Evolutionary conservation across 2,329 filamentous ascomycete species (phyloP).

Genomic region (Pseudogymnoascus verrucosus): DNA sequence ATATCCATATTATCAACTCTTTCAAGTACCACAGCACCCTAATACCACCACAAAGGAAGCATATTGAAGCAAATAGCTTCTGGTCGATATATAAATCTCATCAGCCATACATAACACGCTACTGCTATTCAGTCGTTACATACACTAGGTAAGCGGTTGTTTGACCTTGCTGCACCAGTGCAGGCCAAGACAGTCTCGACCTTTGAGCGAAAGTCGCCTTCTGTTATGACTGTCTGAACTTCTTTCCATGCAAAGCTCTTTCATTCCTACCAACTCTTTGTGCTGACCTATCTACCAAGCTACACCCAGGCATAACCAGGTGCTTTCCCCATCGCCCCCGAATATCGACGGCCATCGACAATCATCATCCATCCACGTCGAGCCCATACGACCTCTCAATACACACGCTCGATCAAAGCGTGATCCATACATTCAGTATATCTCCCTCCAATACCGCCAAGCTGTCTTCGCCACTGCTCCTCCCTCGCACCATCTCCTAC

Average conservation of each 20-base stretch:
- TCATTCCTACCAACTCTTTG: neutral
- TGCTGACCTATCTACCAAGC: neutral
- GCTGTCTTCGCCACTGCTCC: constrained; percentile 82
- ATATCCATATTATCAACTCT: constrained; percentile 7
- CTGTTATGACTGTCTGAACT: neutral
- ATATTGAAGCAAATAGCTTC: constrained; percentile 3
- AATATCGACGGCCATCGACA: neutral
- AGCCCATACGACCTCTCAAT: neutral
- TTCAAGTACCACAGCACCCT: constrained; percentile 3
- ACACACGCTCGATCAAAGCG: neutral
- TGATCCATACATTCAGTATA: constrained; percentile 24
- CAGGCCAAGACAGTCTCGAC: constrained; percentile 1
- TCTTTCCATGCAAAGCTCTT: neutral
- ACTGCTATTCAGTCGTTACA: constrained; percentile 7
- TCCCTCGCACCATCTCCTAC: constrained; percentile 86
- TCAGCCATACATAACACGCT: neutral
- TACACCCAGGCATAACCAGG: neutral
- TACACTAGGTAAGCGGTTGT: constrained; percentile 4
- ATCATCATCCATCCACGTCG: neutral
- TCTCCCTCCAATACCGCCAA: constrained; percentile 69
- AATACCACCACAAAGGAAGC: neutral
- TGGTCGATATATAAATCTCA: neutral
- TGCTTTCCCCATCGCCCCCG: neutral
- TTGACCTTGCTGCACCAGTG: constrained; percentile 1
- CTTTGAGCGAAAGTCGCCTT: neutral